phyloP scores from a whole-genome alignment of 768 basidiomycete species.

The Kwoniella sp. region DNA sequence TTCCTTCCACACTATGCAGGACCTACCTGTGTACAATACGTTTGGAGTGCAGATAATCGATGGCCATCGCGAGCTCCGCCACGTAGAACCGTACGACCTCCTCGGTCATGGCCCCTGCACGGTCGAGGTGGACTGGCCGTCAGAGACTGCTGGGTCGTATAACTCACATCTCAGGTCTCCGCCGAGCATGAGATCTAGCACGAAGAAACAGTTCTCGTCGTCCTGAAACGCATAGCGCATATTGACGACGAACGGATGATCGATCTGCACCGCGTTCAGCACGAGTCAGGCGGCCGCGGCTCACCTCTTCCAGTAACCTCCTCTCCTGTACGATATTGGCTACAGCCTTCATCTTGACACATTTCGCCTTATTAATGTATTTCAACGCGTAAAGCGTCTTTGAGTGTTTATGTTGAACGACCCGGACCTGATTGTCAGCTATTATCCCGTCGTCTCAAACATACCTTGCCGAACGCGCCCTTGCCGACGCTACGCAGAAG shows the following conservation, averaged over 20 bases:
- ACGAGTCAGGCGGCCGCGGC: slow-evolving; percentile 5
- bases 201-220: slow-evolving; percentile 96
- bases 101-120: slow-evolving; percentile 69
- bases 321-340: slow-evolving; percentile 93
- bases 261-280: slow-evolving; percentile 62
- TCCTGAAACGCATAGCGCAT: slow-evolving; percentile 95
- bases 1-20: background rate
- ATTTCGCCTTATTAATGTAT: slow-evolving; percentile 94
- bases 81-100: slow-evolving; percentile 80
- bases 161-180: slow-evolving; percentile 84
- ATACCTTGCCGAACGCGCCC: slow-evolving; percentile 95
- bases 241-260: slow-evolving; percentile 85
- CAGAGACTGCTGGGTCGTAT: background rate
- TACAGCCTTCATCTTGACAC: slow-evolving; percentile 83
- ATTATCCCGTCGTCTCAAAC: slow-evolving; percentile 27
- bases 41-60: slow-evolving; percentile 86
- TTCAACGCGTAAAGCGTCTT: slow-evolving; percentile 93
- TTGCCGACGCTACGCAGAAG: slow-evolving; percentile 92
- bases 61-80: slow-evolving; percentile 79
- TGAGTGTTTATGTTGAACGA: slow-evolving; percentile 90
- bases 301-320: slow-evolving; percentile 82
- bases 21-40: slow-evolving; percentile 91
- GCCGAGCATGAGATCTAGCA: slow-evolving; percentile 93
- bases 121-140: slow-evolving; percentile 74
- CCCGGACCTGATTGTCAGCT: slow-evolving; percentile 67